A percentile compares a stretch with the other conserved stretches of the same genome.
These are phyloP conservation scores for Lolium rigidum DNA, from an alignment of 176 grass and related monocot species.

Conservation along the genomic window DNA sequence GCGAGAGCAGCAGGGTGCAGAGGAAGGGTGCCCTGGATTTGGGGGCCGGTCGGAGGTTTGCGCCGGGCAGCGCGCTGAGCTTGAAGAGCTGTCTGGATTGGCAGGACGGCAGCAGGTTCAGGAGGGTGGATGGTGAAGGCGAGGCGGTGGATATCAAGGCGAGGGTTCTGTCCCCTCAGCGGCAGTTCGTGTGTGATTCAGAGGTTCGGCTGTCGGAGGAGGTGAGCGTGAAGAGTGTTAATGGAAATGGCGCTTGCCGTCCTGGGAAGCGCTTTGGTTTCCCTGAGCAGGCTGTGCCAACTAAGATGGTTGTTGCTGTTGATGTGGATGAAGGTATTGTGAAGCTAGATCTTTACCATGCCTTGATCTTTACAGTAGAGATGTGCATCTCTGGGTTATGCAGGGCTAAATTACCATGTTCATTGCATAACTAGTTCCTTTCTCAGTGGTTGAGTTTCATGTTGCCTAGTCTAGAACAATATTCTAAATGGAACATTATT, in stretches of 20 bases:
- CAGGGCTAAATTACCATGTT: not conserved
- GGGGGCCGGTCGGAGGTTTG: constrained; percentile 41
- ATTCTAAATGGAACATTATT: not conserved
- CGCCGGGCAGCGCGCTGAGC: constrained; percentile 48
- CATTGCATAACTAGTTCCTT: constrained; percentile 17
- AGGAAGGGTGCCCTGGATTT: constrained; percentile 51
- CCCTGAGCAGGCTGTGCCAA: constrained; percentile 23
- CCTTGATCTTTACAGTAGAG: not conserved
- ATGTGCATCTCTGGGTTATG: constrained; percentile 10
- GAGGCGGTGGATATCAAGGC: constrained; percentile 45
- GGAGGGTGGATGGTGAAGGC: constrained; percentile 42
- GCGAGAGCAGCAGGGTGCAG: constrained; percentile 16
- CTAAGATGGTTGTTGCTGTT: constrained; percentile 93
- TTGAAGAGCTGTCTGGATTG: constrained; percentile 58
- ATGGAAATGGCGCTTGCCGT: constrained; percentile 58
- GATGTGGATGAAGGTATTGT: constrained; percentile 96
- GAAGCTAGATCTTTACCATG: not conserved
- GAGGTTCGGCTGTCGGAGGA: constrained; percentile 57
- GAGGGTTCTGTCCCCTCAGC: constrained; percentile 49
- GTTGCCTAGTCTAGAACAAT: constrained; percentile 9
- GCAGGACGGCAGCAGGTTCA: constrained; percentile 41
- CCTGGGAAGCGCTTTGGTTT: constrained; percentile 61
- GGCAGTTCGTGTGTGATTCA: constrained; percentile 47
- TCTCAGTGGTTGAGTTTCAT: not conserved
- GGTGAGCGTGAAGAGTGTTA: constrained; percentile 29